Conservation (phyloP, 306 rosid species). For the Begonia loranthoides region DNA sequence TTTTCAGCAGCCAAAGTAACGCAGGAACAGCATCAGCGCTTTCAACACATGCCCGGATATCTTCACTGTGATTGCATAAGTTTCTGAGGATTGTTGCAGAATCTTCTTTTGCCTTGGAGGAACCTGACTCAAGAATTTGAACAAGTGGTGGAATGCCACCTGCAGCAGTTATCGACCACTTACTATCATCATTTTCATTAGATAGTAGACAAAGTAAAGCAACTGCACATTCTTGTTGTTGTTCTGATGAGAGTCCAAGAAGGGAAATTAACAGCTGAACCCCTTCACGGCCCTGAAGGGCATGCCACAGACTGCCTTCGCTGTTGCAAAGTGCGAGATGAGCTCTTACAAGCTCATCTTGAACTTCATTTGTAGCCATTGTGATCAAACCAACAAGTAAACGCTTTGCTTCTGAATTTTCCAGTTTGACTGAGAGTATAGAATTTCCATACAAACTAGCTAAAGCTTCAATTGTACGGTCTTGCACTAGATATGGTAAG, state of each 20-base stretch:
- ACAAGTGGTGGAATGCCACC: conserved; percentile 99
- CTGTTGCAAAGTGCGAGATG: conserved; percentile 68
- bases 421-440: conserved; percentile 53
- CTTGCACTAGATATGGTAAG: conserved; percentile 76
- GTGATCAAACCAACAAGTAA: conserved; percentile 96
- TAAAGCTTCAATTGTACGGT: conserved; percentile 90
- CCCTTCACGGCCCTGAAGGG: conserved; percentile 96
- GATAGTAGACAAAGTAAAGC: conserved; percentile 85
- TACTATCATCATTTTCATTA: conserved; percentile 89
- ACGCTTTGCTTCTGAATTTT: conserved; percentile 76
- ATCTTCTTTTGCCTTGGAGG: conserved; percentile 96
- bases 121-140: conserved; percentile 92
- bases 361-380: conserved; percentile 86
- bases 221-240: conserved; percentile 98
- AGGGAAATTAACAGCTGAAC: conserved; percentile 91
- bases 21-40: conserved; percentile 99
- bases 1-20: conserved; percentile 82
- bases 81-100: conserved; percentile 90
- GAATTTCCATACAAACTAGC: conserved; percentile 92
- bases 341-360: conserved; percentile 79
- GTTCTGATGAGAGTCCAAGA: conserved; percentile 93
- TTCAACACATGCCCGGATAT: conserved; percentile 97
- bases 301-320: conserved; percentile 81
- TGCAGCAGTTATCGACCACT: conserved; percentile 98
- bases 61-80: conserved; percentile 98